Evolutionary conservation across 441 rosid species (phyloP), one percentile per base, ranked within the genome.

Genomic region (Metrosideros polymorpha): DNA sequence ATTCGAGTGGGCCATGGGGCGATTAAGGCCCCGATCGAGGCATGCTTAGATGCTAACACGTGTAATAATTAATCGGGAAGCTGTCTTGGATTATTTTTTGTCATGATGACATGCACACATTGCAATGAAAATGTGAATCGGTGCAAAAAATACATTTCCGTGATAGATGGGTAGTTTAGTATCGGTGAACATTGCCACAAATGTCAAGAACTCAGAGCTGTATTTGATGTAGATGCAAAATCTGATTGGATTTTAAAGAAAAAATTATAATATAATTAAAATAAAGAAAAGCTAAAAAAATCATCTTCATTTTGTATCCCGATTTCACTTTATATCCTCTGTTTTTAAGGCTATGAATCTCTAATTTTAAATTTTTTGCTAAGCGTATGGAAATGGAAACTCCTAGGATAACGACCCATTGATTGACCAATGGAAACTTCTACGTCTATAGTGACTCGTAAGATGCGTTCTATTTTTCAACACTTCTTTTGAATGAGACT

Each of bases 81-180:
- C 7, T 0, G 56, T 53, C 2, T 53, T 24, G 22, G 9, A 18
- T 52, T n/a, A n/a, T 52, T 52, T 52, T 52, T 4, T 0, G 4
- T 52, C 19, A 18, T 7, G 19, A 52, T 1, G 2, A 53, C 10
- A 19, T 19, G 25, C n/a, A n/a, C 55, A 0, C 25, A 7, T 19
- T 7, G 0, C 10, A n/a, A 53, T 19, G 55, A 3, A 19, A 18
- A 53, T 52, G 55, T 18, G 25, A 6, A n/a, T n/a, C n/a, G n/a
- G n/a, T 7, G 0, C 4, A 7, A 18, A 52, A 0, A 7, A 19
- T 4, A 7, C 55, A 18, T 19, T 52, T 19, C 25, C 0, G 27
- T 54, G 25, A 22, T 24, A 24, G 12, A 9, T 9, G 27, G 13
- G 9, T 54, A 54, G 24, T 24, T 9, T 24, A 54, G n/a, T 2